These are phyloP conservation scores for Xylaria sp. DNA, from an alignment of 2,329 filamentous ascomycete species.

Conservation along the genomic window DNA sequence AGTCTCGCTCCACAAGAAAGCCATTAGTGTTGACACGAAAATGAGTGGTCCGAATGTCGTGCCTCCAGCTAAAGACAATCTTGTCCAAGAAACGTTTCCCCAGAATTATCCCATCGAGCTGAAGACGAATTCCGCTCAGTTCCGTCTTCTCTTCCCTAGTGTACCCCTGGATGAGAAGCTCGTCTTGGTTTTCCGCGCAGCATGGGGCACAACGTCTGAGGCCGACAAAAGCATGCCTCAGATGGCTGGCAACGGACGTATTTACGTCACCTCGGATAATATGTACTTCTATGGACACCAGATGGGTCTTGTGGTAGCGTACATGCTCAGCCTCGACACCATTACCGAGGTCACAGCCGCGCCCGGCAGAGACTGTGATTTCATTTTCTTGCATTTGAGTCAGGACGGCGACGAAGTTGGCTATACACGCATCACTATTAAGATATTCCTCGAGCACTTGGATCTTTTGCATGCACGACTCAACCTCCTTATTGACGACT, in stretches of 20 bases:
- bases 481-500: slow-evolving; percentile 78
- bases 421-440: slow-evolving; percentile 74
- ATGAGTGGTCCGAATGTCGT: slow-evolving; percentile 26
- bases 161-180: slow-evolving; percentile 73
- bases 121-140: slow-evolving; percentile 85
- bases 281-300: slow-evolving; percentile 97
- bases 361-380: slow-evolving; percentile 86
- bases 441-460: slow-evolving; percentile 86
- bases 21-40: slow-evolving; percentile 39
- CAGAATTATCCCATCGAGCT: slow-evolving; percentile 75
- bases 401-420: slow-evolving; percentile 58
- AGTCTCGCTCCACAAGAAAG: slow-evolving; percentile 37
- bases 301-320: slow-evolving; percentile 82
- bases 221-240: slow-evolving; percentile 39
- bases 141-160: slow-evolving; percentile 82
- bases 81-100: slow-evolving; percentile 55
- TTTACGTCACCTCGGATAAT: slow-evolving; percentile 80
- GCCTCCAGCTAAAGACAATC: slow-evolving; percentile 30
- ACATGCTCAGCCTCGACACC: slow-evolving; percentile 65
- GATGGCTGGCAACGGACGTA: slow-evolving; percentile 64
- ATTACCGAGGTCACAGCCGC: slow-evolving; percentile 88
- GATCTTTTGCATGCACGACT: slow-evolving; percentile 75
- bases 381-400: slow-evolving; percentile 73
- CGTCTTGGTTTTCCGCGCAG: slow-evolving; percentile 86
- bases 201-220: slow-evolving; percentile 60